These are phyloP conservation scores for Sungouiella thailandica DNA, from an alignment of 805 yeast species.

Conservation along the genomic window DNA sequence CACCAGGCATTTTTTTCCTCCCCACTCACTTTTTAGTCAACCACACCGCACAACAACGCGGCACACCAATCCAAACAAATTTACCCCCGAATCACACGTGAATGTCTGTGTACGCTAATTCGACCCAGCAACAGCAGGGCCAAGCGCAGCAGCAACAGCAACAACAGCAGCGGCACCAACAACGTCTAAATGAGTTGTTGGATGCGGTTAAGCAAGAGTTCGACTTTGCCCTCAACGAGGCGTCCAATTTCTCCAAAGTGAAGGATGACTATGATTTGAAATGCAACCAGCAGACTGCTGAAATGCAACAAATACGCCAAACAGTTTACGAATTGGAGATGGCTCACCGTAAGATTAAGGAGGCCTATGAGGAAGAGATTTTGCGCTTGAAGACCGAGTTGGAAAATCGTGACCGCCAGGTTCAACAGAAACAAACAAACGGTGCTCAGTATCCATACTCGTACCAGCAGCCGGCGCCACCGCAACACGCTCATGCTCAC, in stretches of 20 bases:
- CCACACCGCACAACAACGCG: too few species aligned
- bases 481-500: conserved; percentile 18
- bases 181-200: conserved; percentile 66
- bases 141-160: conserved; percentile 26
- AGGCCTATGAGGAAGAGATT: conserved; percentile 92
- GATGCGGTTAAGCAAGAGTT: conserved; percentile 93
- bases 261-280: conserved; percentile 90
- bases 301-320: conserved; percentile 89
- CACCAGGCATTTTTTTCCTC: conserved; percentile 3
- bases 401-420: conserved; percentile 69
- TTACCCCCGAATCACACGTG: too few species aligned
- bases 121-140: conserved; percentile 19
- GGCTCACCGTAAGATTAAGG: conserved; percentile 93
- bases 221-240: conserved; percentile 78
- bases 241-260: conserved; percentile 78
- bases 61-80: neutral
- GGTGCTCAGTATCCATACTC: conserved; percentile 33
- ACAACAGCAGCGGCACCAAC: conserved; percentile 40
- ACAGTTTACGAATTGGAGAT: conserved; percentile 90
- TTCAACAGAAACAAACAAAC: conserved; percentile 36
- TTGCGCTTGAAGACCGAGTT: conserved; percentile 78
- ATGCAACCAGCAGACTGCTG: conserved; percentile 86
- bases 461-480: conserved; percentile 24
- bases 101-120: conserved; percentile 17
- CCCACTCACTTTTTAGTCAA: neutral